Conservation (phyloP, 257 asterid species). For the Lycium ferocissimum region DNA sequence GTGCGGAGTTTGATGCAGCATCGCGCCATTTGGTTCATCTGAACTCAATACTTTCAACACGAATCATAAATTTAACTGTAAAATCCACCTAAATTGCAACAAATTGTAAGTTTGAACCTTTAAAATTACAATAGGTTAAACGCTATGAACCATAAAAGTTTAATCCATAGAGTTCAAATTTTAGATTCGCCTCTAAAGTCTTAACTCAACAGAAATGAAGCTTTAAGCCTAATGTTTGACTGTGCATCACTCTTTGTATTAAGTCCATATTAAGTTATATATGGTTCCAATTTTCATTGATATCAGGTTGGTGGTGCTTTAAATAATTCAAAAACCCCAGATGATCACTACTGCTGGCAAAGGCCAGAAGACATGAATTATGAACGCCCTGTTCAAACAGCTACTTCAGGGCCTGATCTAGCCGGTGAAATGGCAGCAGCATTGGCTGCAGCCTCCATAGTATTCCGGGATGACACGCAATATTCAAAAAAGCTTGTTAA, state of each 20-base stretch:
- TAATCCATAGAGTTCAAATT: background rate
- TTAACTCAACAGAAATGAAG: background rate
- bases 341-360: slow-evolving; percentile 91
- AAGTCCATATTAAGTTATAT: background rate
- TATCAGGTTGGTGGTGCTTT: slow-evolving; percentile 71
- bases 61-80: background rate
- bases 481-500: slow-evolving; percentile 60
- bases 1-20: background rate
- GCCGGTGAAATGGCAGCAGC: slow-evolving; percentile 90
- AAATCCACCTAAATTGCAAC: background rate
- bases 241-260: background rate
- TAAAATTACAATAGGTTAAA: background rate
- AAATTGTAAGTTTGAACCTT: background rate
- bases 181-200: background rate
- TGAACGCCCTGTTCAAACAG: slow-evolving; percentile 53
- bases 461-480: slow-evolving; percentile 57
- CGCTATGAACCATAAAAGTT: background rate
- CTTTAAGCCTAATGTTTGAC: background rate
- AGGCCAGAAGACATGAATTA: slow-evolving; percentile 89
- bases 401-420: slow-evolving; percentile 71
- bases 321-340: slow-evolving; percentile 67
- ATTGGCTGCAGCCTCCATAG: slow-evolving; percentile 86
- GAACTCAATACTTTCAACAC: background rate
- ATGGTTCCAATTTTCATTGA: background rate
- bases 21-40: background rate